Percentiles rank a stretch among this genome's conserved stretches.
Evolutionary conservation across 805 yeast species (phyloP).

Genomic region (Kuraishia cidri): DNA sequence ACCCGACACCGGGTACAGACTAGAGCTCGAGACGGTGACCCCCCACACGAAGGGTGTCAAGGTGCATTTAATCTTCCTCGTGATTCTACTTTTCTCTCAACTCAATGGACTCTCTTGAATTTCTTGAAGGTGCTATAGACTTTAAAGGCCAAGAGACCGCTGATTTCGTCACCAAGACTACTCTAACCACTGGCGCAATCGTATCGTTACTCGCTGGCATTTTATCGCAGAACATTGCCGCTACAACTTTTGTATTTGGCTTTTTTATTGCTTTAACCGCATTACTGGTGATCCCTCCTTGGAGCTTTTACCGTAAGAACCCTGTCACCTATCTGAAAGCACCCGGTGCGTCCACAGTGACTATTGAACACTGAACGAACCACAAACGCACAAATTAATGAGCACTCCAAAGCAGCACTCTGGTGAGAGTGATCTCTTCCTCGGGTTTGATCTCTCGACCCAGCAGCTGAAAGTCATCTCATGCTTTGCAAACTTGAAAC

Average conservation of each 20-base stretch:
- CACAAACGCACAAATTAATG: conserved; percentile 8
- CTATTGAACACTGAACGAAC: conserved; percentile 6
- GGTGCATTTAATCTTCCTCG: neutral
- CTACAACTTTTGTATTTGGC: too few relatives aligned
- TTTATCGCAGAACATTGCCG: too few relatives aligned
- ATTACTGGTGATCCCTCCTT: conserved; percentile 62
- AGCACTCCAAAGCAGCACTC: conserved; percentile 2
- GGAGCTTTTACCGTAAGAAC: conserved; percentile 42
- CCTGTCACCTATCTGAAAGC: conserved; percentile 37
- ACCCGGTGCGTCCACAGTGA: conserved; percentile 8
- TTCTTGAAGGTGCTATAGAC: conserved; percentile 28
- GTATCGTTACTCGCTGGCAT: conserved; percentile 40
- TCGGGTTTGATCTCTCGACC: conserved; percentile 85
- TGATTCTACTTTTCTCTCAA: neutral
- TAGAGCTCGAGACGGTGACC: too few relatives aligned
- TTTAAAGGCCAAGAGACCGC: conserved; percentile 43
- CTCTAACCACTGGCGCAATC: conserved; percentile 22
- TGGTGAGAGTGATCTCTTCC: conserved; percentile 20
- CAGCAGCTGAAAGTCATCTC: conserved; percentile 80
- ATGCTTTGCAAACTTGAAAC: conserved; percentile 42
- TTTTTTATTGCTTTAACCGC: too few relatives aligned
- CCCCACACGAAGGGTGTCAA: too few relatives aligned
- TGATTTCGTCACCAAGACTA: conserved; percentile 16
- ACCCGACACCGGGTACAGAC: too few relatives aligned
- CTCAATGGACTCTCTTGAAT: conserved; percentile 1